These are phyloP conservation scores for Microthlaspi erraticum DNA, from an alignment of 345 rosid genomes.

Conservation along the genomic window DNA sequence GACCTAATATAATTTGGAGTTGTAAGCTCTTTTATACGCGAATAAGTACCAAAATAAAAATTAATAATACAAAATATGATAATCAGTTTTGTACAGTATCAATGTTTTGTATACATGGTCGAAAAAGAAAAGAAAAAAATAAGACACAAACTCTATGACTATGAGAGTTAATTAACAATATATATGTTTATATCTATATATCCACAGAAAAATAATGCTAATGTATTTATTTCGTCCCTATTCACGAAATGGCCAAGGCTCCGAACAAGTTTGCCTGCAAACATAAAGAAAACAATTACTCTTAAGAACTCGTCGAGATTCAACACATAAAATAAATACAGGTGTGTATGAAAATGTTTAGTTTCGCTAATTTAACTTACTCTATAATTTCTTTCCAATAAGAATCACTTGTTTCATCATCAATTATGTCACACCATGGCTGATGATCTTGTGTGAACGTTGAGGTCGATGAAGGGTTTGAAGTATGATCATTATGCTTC, in stretches of 20 bases:
- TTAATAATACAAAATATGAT: conserved; percentile 14
- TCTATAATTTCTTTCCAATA: conserved; percentile 67
- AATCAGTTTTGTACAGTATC: conserved; percentile 33
- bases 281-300: neutral
- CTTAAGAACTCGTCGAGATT: conserved; percentile 23
- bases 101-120: conserved; percentile 31
- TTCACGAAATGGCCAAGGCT: conserved; percentile 56
- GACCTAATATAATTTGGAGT: neutral
- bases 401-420: conserved; percentile 58
- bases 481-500: conserved; percentile 44
- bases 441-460: conserved; percentile 58
- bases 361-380: conserved; percentile 44
- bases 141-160: conserved; percentile 29
- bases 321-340: neutral
- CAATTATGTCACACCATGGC: conserved; percentile 45
- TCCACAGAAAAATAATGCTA: conserved; percentile 40
- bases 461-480: conserved; percentile 65
- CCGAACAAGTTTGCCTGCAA: conserved; percentile 61
- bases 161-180: conserved; percentile 35
- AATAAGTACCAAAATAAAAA: neutral
- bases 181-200: conserved; percentile 4
- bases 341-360: conserved; percentile 1
- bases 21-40: conserved; percentile 13
- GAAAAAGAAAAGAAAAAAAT: neutral
- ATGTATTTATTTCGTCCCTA: conserved; percentile 27